phyloP scores from a whole-genome alignment of 768 basidiomycete species.

The Podaxis rugospora region DNA sequence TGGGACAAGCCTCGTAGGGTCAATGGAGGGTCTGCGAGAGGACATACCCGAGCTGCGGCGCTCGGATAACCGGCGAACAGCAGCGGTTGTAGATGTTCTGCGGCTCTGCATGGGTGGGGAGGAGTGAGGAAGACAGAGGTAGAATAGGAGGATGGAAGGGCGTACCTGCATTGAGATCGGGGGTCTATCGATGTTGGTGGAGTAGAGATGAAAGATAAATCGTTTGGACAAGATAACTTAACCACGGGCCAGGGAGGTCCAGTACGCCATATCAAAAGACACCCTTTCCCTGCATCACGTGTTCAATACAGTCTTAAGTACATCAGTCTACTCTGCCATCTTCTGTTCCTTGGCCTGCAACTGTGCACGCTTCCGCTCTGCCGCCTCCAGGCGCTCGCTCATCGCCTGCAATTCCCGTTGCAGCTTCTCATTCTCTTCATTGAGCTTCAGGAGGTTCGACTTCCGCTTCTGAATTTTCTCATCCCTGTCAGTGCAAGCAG shows the following conservation, averaged over 20 bases:
- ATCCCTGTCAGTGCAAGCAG: slow-evolving; percentile 25
- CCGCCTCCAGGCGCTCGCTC: slow-evolving; percentile 70
- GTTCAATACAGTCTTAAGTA: background rate
- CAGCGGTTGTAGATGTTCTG: slow-evolving; percentile 40
- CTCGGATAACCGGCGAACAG: slow-evolving; percentile 32
- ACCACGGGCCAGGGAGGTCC: background rate
- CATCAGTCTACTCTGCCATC: slow-evolving; percentile 19
- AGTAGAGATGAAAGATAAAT: slow-evolving; percentile 1
- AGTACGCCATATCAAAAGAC: background rate
- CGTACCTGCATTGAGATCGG: background rate
- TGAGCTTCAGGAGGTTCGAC: slow-evolving; percentile 71
- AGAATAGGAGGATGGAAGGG: slow-evolving; percentile 4
- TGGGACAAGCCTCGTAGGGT: slow-evolving; percentile 68
- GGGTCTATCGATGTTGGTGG: slow-evolving; percentile 4
- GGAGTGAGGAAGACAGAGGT: slow-evolving; percentile 11
- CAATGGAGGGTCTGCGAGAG: slow-evolving; percentile 70
- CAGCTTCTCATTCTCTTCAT: slow-evolving; percentile 76
- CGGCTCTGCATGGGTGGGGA: slow-evolving; percentile 26
- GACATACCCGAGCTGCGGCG: slow-evolving; percentile 39
- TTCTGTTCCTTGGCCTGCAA: slow-evolving; percentile 34
- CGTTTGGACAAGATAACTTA: background rate
- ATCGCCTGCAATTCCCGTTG: slow-evolving; percentile 73
- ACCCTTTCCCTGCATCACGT: background rate
- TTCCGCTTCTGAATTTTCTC: slow-evolving; percentile 64
- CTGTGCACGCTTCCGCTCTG: slow-evolving; percentile 57